Evolutionary conservation across 2,329 filamentous ascomycete genomes (phyloP), one percentile per base, ranked within the genome.

Genomic region (Stagonosporopsis rhizophila): DNA sequence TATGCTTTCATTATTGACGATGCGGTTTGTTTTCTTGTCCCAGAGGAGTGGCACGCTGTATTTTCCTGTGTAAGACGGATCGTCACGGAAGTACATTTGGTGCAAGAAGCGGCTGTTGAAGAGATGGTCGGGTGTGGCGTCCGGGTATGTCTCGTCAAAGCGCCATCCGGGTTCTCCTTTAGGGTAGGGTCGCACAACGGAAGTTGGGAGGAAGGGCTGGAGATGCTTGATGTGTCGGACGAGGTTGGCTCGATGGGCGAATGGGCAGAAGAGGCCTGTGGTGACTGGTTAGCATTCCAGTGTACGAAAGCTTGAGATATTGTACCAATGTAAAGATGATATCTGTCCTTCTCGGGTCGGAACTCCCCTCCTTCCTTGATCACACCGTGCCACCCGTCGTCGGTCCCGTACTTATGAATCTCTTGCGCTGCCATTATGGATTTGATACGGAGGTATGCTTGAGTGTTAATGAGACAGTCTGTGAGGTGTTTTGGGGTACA

Each of bases 101-200:
- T 87, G 83, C 61, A 89, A 69, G 69, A 84, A 88, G 37, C 79
- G 78, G 57, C 82, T 84, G 25, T 80, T 78, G 60, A 85, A 89
- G 4, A 89, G 77, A 27, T 82, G 79, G 66, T 89, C 87, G 3
- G 82, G 78, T 0, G 86, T 88, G 6, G 87, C 82, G 15, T 79
- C 82, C 17, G 81, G 82, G 65, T 88, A 89, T 0, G 78, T 76
- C 2, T 73, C 73, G 0, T 85, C 82, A 62, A 89, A 89, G 27
- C 79, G 78, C 83, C 85, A 88, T 30, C 87, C 86, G 7, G 82
- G 81, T 17, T 82, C 81, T 46, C 85, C 86, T 68, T 89, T 90
- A 0, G 87, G 87, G 59, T 89, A 89, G 0, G 87, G 83, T 61
- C 83, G 84, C 1, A 89, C 85, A 4, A 88, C 77, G 1, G 83